Conservation (phyloP, 2,329 filamentous ascomycete genomes). For the Colletotrichum sp. region DNA sequence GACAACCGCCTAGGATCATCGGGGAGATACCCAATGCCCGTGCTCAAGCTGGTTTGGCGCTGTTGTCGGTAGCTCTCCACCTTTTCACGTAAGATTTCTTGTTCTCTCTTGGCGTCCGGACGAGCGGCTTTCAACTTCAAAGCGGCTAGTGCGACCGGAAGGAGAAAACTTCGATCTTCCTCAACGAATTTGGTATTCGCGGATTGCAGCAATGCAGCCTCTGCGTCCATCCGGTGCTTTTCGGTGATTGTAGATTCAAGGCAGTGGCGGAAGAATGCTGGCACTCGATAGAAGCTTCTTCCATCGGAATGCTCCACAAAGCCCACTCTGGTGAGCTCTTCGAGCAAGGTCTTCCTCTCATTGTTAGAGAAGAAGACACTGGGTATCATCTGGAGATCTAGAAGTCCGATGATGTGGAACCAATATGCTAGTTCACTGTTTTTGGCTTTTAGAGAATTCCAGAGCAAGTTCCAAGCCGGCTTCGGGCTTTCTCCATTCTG, state of each 20-base stretch:
- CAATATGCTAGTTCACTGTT: not conserved
- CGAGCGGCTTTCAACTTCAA: not conserved
- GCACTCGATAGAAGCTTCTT: not conserved
- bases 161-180: accelerated
- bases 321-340: not conserved
- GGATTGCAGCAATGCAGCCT: not conserved
- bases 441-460: not conserved
- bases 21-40: accelerated
- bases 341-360: not conserved
- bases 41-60: not conserved
- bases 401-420: not conserved
- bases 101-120: not conserved
- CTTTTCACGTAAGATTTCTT: not conserved
- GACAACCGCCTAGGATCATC: not conserved
- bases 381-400: not conserved
- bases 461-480: not conserved
- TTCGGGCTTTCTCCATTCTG: not conserved
- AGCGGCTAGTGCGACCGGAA: not conserved
- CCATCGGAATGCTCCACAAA: not conserved
- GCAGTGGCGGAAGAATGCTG: not conserved
- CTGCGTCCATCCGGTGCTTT: not conserved
- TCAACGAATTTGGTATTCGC: not conserved
- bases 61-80: not conserved
- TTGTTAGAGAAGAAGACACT: not conserved
- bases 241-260: not conserved